Base-by-base conservation (phyloP, 352 stramenopile species). In the Phytophthora capsici region DNA sequence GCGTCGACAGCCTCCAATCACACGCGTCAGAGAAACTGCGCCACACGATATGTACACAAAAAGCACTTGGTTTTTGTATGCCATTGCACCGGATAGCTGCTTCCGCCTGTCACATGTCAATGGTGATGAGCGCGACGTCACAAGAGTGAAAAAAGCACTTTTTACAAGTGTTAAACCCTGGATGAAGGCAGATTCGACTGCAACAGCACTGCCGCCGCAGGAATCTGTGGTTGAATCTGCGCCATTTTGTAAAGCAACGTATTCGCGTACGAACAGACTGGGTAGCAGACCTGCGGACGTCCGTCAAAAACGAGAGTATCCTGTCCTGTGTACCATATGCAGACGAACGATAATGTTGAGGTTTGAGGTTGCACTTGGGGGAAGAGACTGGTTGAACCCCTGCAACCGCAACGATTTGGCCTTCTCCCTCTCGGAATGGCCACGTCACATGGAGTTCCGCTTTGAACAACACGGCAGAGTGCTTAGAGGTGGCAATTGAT, bases 341-440 rank as follows among this genome's bases (percentile, higher is more conserved):
- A 55, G 41, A 40, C 34, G 20, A 38, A 60, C 32, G 49, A 55
- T 34, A 44, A 20, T 8, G 28, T 34, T 14, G 28, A 34, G 28
- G 28, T 34, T 61, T 61, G 41, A 61, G 36, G 65, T 69, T 65
- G 53, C 53, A 73, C 40, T 66, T 71, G 7, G 38, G 28, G 28
- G 48, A 28, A 36, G 56, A 50, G 58, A 14, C 34, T 34, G 25
- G 32, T 66, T 66, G 65, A 68, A 72, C 26, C 23, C 45, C 12
- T 26, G 46, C 40, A 63, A 56, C 52, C n/a, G 59, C 53, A 69
- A 69, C 43, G 53, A 69, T 73, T 72, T 72, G 64, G 58, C 64
- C 37, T 10, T 8, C 17, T 63, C 51, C 58, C 62, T 54, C 34
- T 64, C 30, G 32, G 45, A n/a, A 44, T 19, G 38, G 52, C 51